Evolutionary conservation across 1,139 yeast species (phyloP).

Genomic region (Pichia sp.): DNA sequence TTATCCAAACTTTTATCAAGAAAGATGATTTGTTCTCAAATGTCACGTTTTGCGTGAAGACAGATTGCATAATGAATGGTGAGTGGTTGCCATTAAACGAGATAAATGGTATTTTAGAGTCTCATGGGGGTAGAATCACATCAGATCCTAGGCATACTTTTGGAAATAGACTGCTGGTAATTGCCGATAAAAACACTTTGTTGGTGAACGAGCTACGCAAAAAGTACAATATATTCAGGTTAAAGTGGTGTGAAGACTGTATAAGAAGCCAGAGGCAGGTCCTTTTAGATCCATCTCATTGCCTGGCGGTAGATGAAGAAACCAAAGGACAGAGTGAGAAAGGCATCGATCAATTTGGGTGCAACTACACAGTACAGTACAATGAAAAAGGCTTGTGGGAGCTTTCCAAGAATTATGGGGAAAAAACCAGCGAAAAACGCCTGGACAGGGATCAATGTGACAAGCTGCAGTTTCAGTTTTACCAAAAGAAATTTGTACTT

Average conservation of each 20-base stretch:
- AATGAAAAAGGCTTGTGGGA: slow-evolving; percentile 37
- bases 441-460: not conserved
- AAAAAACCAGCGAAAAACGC: not conserved
- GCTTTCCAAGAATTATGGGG: slow-evolving; percentile 17
- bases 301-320: slow-evolving; percentile 37
- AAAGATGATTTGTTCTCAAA: slow-evolving; percentile 32
- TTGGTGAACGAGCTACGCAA: slow-evolving; percentile 42
- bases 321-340: slow-evolving; percentile 24
- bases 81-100: slow-evolving; percentile 30
- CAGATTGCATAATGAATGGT: slow-evolving; percentile 31
- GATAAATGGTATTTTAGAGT: slow-evolving; percentile 38
- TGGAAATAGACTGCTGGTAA: slow-evolving; percentile 29
- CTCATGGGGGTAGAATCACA: slow-evolving; percentile 48
- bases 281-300: slow-evolving; percentile 57
- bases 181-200: slow-evolving; percentile 50
- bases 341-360: slow-evolving; percentile 50
- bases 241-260: slow-evolving; percentile 73
- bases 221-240: slow-evolving; percentile 56
- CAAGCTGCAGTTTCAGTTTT: not conserved
- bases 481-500: slow-evolving; percentile 12
- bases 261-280: slow-evolving; percentile 41
- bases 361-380: slow-evolving; percentile 41
- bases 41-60: slow-evolving; percentile 34
- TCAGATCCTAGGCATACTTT: slow-evolving; percentile 19
- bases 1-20: slow-evolving; percentile 10